Evolutionary conservation across 805 yeast genomes (phyloP).

Genomic region (Suhomyces sp.): DNA sequence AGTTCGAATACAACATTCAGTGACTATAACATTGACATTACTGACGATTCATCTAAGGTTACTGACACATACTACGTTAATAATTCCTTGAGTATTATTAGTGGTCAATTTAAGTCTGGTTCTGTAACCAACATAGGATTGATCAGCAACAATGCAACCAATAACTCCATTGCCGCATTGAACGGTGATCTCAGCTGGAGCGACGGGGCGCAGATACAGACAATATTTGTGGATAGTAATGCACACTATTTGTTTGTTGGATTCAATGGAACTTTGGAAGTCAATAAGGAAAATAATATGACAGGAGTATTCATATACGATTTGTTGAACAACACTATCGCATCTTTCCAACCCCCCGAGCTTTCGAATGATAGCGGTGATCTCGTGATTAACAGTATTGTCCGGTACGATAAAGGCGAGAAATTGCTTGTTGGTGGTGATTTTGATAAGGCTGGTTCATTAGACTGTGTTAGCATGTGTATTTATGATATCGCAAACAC

Average conservation of each 20-base stretch:
- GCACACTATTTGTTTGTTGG: conserved; percentile 45
- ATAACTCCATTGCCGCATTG: conserved; percentile 17
- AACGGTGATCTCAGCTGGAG: conserved; percentile 27
- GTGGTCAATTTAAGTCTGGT: conserved; percentile 50
- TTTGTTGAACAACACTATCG: conserved; percentile 39
- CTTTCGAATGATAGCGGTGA: conserved; percentile 44
- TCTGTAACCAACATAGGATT: conserved; percentile 30
- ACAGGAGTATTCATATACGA: conserved; percentile 57
- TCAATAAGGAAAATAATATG: conserved; percentile 16
- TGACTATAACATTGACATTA: conserved; percentile 22
- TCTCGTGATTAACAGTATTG: conserved; percentile 36
- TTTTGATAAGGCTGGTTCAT: conserved; percentile 57
- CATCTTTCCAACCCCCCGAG: conserved; percentile 49
- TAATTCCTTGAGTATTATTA: conserved; percentile 50
- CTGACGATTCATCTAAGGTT: conserved; percentile 18
- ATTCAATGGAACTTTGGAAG: conserved; percentile 35
- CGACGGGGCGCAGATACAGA: conserved; percentile 22
- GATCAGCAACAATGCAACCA: conserved; percentile 16
- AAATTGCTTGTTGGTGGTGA: conserved; percentile 70
- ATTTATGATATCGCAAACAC: conserved; percentile 54
- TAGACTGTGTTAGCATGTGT: conserved; percentile 64
- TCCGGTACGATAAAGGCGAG: conserved; percentile 29
- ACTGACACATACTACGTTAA: conserved; percentile 46
- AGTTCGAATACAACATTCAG: conserved; percentile 20
- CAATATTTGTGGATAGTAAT: conserved; percentile 37